Percentiles rank a stretch among this genome's conserved stretches.
Evolutionary conservation across 2,329 filamentous ascomycete genomes (phyloP).

Genomic region (Penicillium sp.): DNA sequence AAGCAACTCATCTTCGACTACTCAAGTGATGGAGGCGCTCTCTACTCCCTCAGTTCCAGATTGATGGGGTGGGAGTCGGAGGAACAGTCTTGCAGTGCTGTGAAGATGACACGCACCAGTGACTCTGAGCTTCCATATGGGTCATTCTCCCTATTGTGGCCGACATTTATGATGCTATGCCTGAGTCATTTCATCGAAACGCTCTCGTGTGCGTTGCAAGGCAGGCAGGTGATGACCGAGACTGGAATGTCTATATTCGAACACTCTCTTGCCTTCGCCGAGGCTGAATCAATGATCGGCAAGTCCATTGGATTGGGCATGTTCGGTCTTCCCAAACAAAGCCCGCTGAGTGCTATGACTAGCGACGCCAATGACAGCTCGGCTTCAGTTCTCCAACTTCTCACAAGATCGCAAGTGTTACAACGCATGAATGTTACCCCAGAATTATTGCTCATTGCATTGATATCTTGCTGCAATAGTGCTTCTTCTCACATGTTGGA

Average conservation of each 20-base stretch:
- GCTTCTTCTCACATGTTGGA: conserved; percentile 81
- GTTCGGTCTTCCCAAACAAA: conserved; percentile 55
- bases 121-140: conserved; percentile 64
- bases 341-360: conserved; percentile 47
- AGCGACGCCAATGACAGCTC: conserved; percentile 29
- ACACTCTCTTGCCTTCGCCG: conserved; percentile 91
- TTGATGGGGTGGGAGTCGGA: conserved; percentile 75
- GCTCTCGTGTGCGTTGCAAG: conserved; percentile 82
- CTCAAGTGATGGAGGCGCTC: conserved; percentile 65
- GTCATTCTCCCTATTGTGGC: conserved; percentile 69
- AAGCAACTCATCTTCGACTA: conserved; percentile 70
- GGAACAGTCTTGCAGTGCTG: conserved; percentile 70
- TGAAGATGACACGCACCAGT: conserved; percentile 67
- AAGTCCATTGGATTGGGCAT: conserved; percentile 73
- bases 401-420: conserved; percentile 61
- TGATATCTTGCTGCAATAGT: conserved; percentile 88
- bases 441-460: conserved; percentile 80
- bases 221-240: conserved; percentile 75
- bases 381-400: conserved; percentile 37
- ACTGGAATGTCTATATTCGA: conserved; percentile 97
- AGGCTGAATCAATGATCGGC: conserved; percentile 85
- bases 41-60: conserved; percentile 71
- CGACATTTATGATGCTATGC: conserved; percentile 55
- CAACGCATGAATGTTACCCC: conserved; percentile 83
- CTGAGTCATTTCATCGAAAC: conserved; percentile 87